These are phyloP conservation scores for rapeseed (Brassica napus) DNA, from an alignment of 345 rosid genomes.

Conservation along the genomic window DNA sequence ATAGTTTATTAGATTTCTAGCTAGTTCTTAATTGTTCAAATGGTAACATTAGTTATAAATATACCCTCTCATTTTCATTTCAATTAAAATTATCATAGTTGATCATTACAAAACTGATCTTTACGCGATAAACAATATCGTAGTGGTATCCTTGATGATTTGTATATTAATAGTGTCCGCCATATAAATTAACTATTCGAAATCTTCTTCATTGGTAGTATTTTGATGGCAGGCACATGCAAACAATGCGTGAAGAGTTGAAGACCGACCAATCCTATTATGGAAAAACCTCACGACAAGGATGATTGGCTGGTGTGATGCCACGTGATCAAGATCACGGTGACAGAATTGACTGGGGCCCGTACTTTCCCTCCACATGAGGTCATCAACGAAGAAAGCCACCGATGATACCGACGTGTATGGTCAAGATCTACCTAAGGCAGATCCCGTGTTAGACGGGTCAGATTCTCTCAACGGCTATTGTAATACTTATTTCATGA, in stretches of 20 bases:
- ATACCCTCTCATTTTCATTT: neutral
- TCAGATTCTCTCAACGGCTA: slow-evolving; percentile 48
- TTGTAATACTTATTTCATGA: slow-evolving; percentile 35
- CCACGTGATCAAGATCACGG: slow-evolving; percentile 42
- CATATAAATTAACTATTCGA: slow-evolving; percentile 21
- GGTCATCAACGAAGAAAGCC: slow-evolving; percentile 39
- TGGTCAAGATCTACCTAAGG: slow-evolving; percentile 49
- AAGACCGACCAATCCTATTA: slow-evolving; percentile 35
- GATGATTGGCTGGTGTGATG: slow-evolving; percentile 23
- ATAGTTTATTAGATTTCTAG: neutral
- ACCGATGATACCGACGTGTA: slow-evolving; percentile 40
- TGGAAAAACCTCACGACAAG: slow-evolving; percentile 27
- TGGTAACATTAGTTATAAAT: neutral
- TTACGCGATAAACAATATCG: slow-evolving; percentile 23
- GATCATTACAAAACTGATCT: neutral
- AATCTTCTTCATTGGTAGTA: neutral
- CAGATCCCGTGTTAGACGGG: slow-evolving; percentile 54
- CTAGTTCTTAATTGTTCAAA: neutral
- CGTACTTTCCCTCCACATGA: slow-evolving; percentile 43
- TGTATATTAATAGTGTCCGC: slow-evolving; percentile 23
- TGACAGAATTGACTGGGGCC: neutral
- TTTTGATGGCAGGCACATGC: slow-evolving; percentile 40
- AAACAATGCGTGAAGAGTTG: slow-evolving; percentile 36
- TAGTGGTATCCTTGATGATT: slow-evolving; percentile 20
- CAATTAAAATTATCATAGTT: neutral